A percentile compares a stretch with the other conserved stretches of the same genome.
These are phyloP conservation scores for Alternaria postmessia DNA, from an alignment of 2,329 filamentous ascomycete genomes.

Conservation along the genomic window DNA sequence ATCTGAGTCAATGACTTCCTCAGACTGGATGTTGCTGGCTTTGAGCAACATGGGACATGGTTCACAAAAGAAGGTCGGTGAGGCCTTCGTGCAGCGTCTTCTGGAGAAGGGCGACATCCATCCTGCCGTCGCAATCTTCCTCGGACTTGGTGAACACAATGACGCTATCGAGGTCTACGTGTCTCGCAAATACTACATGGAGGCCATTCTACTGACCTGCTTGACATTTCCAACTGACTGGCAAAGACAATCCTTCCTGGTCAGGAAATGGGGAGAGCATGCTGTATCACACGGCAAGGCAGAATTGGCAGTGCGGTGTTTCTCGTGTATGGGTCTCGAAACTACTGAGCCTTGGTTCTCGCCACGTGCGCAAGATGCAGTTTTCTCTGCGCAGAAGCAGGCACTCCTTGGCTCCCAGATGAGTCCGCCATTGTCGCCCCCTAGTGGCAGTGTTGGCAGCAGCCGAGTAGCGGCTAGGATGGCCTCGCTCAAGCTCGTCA, in stretches of 20 bases:
- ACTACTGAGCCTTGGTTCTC: conserved; percentile 88
- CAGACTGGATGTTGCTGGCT: conserved; percentile 96
- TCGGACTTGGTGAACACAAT: conserved; percentile 89
- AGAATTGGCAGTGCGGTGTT: conserved; percentile 89
- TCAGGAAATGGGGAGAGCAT: conserved; percentile 94
- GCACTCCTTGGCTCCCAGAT: conserved; percentile 62
- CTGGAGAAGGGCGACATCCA: conserved; percentile 91
- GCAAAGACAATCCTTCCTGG: conserved; percentile 86
- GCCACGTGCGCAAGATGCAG: conserved; percentile 73
- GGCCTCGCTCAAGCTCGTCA: conserved; percentile 88
- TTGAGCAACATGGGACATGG: conserved; percentile 80
- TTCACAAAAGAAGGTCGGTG: conserved; percentile 88
- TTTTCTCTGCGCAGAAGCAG: conserved; percentile 63
- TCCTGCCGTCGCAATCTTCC: conserved; percentile 88
- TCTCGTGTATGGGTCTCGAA: conserved; percentile 88
- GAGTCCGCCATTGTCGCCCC: conserved; percentile 78
- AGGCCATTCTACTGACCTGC: conserved; percentile 88
- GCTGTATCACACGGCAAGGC: conserved; percentile 87
- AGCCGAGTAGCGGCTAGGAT: conserved; percentile 74
- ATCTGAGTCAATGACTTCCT: conserved; percentile 86
- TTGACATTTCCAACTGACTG: conserved; percentile 84
- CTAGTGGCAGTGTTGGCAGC: conserved; percentile 59
- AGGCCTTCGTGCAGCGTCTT: conserved; percentile 88
- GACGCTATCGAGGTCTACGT: conserved; percentile 97
- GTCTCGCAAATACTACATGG: conserved; percentile 89